Evolutionary conservation across 768 basidiomycete species (phyloP).

Genomic region (Lactifluus subvellereus): DNA sequence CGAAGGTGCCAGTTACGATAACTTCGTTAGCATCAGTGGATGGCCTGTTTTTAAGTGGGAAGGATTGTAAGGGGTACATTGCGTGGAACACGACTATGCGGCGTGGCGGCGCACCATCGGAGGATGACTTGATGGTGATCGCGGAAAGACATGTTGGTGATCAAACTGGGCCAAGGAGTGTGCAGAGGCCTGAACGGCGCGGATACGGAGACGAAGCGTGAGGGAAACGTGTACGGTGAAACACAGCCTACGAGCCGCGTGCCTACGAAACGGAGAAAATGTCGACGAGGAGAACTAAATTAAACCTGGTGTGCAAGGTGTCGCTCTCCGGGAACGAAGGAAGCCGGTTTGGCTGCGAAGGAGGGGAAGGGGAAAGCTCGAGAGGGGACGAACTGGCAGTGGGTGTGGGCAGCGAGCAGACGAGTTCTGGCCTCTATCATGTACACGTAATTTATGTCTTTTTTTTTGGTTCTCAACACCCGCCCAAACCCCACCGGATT

Average conservation of each 20-base stretch:
- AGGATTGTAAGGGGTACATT: background rate
- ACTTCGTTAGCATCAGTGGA: conserved; percentile 22
- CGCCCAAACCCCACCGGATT: background rate
- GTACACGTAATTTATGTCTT: conserved; percentile 10
- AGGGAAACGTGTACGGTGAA: conserved; percentile 8
- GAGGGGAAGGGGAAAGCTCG: background rate
- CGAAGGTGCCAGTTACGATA: conserved; percentile 25
- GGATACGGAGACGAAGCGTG: background rate
- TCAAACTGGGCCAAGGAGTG: background rate
- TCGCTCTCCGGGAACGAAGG: conserved; percentile 7
- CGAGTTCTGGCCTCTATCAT: background rate
- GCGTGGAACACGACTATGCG: conserved; percentile 11
- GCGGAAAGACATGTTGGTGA: conserved; percentile 7
- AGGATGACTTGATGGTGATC: conserved; percentile 19
- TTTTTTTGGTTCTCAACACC: background rate
- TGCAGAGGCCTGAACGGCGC: background rate
- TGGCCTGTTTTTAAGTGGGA: conserved; percentile 22
- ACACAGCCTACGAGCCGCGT: background rate
- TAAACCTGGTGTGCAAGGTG: background rate
- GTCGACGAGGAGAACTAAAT: background rate
- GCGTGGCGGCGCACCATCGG: conserved; percentile 20
- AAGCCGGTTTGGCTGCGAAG: background rate
- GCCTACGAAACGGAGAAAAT: background rate
- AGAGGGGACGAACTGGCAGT: too few relatives aligned
- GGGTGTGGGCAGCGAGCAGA: too few relatives aligned